These are phyloP conservation scores for Truncatella angustata DNA, from an alignment of 2,329 filamentous ascomycete genomes.

Conservation along the genomic window DNA sequence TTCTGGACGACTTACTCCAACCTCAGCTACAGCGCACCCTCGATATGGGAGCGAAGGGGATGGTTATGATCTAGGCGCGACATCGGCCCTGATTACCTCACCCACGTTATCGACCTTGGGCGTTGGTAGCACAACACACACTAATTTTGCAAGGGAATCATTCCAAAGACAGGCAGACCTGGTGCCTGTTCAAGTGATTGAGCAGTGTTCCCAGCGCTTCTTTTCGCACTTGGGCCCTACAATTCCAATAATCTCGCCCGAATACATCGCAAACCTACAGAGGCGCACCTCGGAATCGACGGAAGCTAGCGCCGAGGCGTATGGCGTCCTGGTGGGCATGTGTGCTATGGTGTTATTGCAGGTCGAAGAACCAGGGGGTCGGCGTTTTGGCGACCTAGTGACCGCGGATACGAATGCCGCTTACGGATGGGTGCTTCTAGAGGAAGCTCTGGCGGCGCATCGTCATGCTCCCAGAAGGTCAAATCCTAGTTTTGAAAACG, in stretches of 20 bases:
- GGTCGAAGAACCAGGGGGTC: constrained; percentile 34
- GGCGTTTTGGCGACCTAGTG: constrained; percentile 30
- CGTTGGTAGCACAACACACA: constrained; percentile 19
- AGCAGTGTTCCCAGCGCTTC: constrained; percentile 38
- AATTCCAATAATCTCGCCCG: constrained; percentile 39
- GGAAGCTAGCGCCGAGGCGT: constrained; percentile 31
- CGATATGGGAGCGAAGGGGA: constrained; percentile 6
- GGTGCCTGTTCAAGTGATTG: constrained; percentile 31
- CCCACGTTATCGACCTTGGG: constrained; percentile 16
- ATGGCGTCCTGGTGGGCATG: constrained; percentile 36
- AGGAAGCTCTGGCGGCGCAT: constrained; percentile 33
- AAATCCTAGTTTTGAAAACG: constrained; percentile 36
- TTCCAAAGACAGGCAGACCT: constrained; percentile 31
- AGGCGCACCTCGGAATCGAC: constrained; percentile 18
- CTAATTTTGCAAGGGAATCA: constrained; percentile 21
- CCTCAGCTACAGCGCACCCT: constrained; percentile 7
- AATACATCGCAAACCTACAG: constrained; percentile 33
- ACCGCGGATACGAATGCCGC: constrained; percentile 32
- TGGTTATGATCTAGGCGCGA: constrained; percentile 7
- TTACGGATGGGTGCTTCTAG: constrained; percentile 37
- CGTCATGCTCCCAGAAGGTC: constrained; percentile 31
- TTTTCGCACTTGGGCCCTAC: constrained; percentile 38
- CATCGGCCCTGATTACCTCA: constrained; percentile 9
- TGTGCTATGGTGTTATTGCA: constrained; percentile 41
- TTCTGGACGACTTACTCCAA: constrained; percentile 12